These are phyloP conservation scores for Trichoderma reesei DNA, from an alignment of 495 filamentous ascomycete genomes.

Conservation along the genomic window DNA sequence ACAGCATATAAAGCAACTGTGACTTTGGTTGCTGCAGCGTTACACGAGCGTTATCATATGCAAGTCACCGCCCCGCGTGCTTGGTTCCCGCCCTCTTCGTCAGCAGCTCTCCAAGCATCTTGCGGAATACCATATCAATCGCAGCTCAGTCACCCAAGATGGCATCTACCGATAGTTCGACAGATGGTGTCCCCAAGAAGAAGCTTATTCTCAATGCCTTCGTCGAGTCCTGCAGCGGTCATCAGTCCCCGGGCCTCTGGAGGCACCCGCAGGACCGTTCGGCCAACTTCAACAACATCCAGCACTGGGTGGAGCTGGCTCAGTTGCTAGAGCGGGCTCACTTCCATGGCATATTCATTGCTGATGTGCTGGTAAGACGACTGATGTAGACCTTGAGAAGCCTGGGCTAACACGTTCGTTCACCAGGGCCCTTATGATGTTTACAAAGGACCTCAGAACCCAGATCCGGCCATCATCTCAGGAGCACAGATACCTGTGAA, in stretches of 20 bases:
- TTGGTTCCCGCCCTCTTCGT: not conserved
- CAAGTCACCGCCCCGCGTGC: not conserved
- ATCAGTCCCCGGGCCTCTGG: constrained; percentile 56
- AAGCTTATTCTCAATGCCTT: constrained; percentile 57
- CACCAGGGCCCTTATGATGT: constrained; percentile 49
- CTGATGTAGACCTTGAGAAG: constrained; percentile 34
- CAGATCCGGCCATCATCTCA: constrained; percentile 26
- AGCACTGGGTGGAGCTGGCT: constrained; percentile 49
- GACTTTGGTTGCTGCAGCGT: not conserved
- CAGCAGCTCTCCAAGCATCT: not conserved
- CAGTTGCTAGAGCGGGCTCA: constrained; percentile 47
- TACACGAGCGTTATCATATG: not conserved
- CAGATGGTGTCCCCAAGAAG: constrained; percentile 32
- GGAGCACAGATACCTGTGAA: constrained; percentile 52
- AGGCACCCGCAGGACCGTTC: constrained; percentile 45
- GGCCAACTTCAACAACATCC: constrained; percentile 39
- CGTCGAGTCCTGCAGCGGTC: constrained; percentile 49
- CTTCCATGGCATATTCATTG: constrained; percentile 55
- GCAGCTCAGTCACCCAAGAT: not conserved
- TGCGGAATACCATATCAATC: not conserved
- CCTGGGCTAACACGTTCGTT: not conserved
- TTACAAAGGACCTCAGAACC: constrained; percentile 48
- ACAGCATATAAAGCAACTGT: not conserved
- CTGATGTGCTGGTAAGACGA: constrained; percentile 33
- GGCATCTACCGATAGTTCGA: not conserved